These are phyloP conservation scores for Paracorniculantispora psalliotae DNA, from an alignment of 2,329 filamentous ascomycete species.

Conservation along the genomic window DNA sequence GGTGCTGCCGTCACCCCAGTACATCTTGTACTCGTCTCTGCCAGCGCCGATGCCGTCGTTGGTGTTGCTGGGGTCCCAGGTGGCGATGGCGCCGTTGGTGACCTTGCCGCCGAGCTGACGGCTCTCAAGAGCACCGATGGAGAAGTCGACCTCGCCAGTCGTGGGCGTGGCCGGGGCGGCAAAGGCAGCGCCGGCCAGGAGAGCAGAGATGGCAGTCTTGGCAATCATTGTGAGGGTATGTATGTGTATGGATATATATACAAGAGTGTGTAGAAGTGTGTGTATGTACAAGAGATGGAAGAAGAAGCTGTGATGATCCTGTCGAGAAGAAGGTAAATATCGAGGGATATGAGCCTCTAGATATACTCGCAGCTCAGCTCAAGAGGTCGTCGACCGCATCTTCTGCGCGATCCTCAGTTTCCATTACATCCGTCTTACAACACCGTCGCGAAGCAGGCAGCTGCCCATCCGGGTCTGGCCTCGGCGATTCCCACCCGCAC, in stretches of 20 bases:
- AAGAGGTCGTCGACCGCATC: neutral
- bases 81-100: slow-evolving; percentile 13
- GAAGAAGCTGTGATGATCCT: neutral
- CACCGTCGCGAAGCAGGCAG: neutral
- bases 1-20: slow-evolving; percentile 25
- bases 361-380: neutral
- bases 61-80: slow-evolving; percentile 13
- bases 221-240: slow-evolving; percentile 2
- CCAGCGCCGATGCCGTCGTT: slow-evolving; percentile 18
- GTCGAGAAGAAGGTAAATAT: neutral
- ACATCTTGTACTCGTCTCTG: slow-evolving; percentile 26
- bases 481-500: neutral
- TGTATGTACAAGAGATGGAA: neutral
- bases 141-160: neutral
- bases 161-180: neutral
- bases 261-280: neutral
- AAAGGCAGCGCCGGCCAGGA: slow-evolving; percentile 7
- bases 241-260: no score
- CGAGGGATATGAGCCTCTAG: neutral
- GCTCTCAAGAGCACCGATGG: slow-evolving; percentile 4
- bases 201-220: slow-evolving; percentile 4
- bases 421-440: neutral
- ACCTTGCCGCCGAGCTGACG: slow-evolving; percentile 11
- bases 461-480: neutral
- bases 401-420: neutral